Conservation (phyloP, 345 rosid genomes). For the Gossypium bickii region DNA sequence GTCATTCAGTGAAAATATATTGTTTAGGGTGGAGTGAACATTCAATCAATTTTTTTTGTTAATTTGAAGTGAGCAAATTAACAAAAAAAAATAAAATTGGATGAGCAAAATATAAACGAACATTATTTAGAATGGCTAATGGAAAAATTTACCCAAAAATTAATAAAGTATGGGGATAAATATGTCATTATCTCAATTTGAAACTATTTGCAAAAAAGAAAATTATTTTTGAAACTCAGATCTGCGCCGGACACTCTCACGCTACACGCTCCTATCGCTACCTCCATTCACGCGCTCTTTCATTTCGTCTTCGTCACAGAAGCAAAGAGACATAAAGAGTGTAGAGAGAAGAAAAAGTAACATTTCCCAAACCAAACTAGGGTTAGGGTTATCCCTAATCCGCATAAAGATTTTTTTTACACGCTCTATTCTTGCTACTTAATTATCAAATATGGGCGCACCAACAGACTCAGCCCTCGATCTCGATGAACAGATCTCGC, state of each 20-base stretch:
- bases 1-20: too few species aligned
- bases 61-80: too few species aligned
- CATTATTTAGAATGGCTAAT: too few species aligned
- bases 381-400: conserved; percentile 61
- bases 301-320: not conserved
- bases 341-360: not conserved
- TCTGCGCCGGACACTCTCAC: not conserved
- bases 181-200: too few species aligned
- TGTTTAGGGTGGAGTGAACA: too few species aligned
- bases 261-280: not conserved
- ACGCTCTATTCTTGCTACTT: conserved; percentile 16
- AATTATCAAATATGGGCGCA: conserved; percentile 51
- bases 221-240: not conserved
- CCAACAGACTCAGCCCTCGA: conserved; percentile 54
- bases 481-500: conserved; percentile 80
- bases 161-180: too few species aligned
- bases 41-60: too few species aligned
- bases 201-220: too few species aligned
- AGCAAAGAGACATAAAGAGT: not conserved
- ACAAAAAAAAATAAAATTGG: too few species aligned
- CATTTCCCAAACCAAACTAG: conserved; percentile 29
- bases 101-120: too few species aligned
- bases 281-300: not conserved
- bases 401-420: conserved; percentile 21
- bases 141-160: too few species aligned